phyloP scores from a whole-genome alignment of 2,329 filamentous ascomycete genomes.

The Colletotrichum karsti region DNA sequence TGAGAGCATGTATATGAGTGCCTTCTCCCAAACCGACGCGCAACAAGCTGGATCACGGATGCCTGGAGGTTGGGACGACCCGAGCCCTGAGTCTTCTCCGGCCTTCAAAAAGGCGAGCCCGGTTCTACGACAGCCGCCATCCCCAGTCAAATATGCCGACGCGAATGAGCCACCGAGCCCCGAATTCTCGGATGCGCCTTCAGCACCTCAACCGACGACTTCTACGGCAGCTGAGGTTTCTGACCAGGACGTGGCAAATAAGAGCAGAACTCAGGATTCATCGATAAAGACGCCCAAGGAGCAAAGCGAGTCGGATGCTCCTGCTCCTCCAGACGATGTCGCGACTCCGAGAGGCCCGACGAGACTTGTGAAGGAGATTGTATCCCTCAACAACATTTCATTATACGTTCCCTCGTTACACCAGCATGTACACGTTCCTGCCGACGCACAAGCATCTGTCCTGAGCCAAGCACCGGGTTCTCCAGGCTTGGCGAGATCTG shows the following conservation, averaged over 20 bases:
- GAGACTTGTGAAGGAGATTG: conserved; percentile 63
- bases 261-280: background rate
- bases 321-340: conserved; percentile 45
- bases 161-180: background rate
- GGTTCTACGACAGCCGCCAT: background rate
- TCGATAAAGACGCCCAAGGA: background rate
- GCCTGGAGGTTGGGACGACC: conserved; percentile 62
- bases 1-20: conserved; percentile 88
- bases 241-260: conserved; percentile 7
- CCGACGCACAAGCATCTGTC: conserved; percentile 37
- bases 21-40: conserved; percentile 60
- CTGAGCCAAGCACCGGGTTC: conserved; percentile 38
- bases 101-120: background rate
- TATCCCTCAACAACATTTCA: conserved; percentile 59
- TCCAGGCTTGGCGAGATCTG: conserved; percentile 42
- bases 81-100: conserved; percentile 24
- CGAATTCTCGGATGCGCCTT: background rate
- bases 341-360: conserved; percentile 62
- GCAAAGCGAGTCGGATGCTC: background rate
- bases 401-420: conserved; percentile 63
- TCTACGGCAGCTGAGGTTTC: conserved; percentile 23
- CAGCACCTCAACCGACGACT: background rate
- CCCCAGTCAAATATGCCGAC: background rate
- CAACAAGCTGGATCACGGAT: conserved; percentile 45
- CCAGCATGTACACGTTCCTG: conserved; percentile 49